Evolutionary conservation across 2,329 filamentous ascomycete species (phyloP).

Genomic region (Dactylella cylindrospora): DNA sequence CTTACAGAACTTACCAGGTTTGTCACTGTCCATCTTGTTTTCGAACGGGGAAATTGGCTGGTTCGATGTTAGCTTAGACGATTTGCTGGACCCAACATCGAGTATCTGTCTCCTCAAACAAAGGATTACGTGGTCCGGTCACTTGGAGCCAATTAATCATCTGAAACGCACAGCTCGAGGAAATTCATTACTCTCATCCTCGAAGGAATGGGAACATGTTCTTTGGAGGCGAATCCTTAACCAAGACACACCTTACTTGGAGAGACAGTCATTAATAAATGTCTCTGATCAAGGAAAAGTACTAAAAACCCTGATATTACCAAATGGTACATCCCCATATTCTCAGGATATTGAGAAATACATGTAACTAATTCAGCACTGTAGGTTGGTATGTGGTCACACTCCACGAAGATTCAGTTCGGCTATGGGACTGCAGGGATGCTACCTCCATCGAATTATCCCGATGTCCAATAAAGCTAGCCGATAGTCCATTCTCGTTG

Average conservation of each 20-base stretch:
- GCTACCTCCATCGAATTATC: conserved; percentile 63
- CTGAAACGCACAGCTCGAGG: conserved; percentile 84
- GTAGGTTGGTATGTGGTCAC: conserved; percentile 63
- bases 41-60: conserved; percentile 84
- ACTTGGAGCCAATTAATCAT: conserved; percentile 77
- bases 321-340: conserved; percentile 66
- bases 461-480: conserved; percentile 61
- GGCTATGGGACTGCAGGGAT: conserved; percentile 75
- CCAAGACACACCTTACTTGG: conserved; percentile 22
- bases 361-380: conserved; percentile 17
- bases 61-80: conserved; percentile 74
- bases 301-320: conserved; percentile 74
- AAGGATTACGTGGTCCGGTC: conserved; percentile 77
- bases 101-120: conserved; percentile 53
- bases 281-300: conserved; percentile 71
- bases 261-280: conserved; percentile 57
- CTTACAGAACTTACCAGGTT: conserved; percentile 27
- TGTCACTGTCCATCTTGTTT: conserved; percentile 70
- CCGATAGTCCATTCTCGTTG: conserved; percentile 76
- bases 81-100: conserved; percentile 73
- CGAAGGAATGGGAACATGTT: conserved; percentile 73
- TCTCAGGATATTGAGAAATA: neutral
- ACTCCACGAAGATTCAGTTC: conserved; percentile 68
- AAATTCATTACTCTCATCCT: conserved; percentile 76
- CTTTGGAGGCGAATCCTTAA: conserved; percentile 65